These are phyloP conservation scores for Aspergillus hancockii DNA, from an alignment of 495 filamentous ascomycete genomes.

Conservation along the genomic window DNA sequence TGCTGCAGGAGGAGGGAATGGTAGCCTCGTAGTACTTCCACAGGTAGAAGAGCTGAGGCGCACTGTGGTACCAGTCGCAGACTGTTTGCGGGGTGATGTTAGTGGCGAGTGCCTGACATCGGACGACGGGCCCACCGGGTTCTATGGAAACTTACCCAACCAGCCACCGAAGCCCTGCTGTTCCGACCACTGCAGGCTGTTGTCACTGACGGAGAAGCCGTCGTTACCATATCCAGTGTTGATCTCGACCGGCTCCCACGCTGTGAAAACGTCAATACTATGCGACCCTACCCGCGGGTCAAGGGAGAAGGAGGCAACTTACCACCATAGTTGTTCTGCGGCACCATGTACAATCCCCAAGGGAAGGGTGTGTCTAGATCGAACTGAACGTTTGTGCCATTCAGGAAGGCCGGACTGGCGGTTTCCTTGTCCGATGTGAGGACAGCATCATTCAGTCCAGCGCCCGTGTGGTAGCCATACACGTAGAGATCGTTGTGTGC, in stretches of 20 bases:
- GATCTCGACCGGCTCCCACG: conserved; percentile 45
- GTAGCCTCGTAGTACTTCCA: conserved; percentile 27
- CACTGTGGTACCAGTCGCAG: conserved; percentile 57
- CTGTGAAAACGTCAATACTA: conserved; percentile 21
- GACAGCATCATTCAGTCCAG: conserved; percentile 47
- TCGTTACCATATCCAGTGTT: conserved; percentile 37
- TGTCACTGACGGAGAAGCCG: conserved; percentile 42
- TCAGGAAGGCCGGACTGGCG: conserved; percentile 40
- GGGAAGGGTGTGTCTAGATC: conserved; percentile 34
- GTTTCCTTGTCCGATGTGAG: conserved; percentile 28
- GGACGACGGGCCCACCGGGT: neutral
- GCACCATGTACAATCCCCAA: conserved; percentile 38
- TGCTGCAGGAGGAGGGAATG: conserved; percentile 47
- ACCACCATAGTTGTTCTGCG: conserved; percentile 35
- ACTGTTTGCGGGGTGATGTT: conserved; percentile 32
- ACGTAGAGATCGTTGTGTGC: conserved; percentile 47
- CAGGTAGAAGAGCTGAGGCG: conserved; percentile 55
- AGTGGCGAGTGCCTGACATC: conserved; percentile 9
- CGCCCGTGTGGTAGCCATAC: conserved; percentile 51
- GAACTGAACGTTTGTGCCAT: conserved; percentile 42
- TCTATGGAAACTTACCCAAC: conserved; percentile 44
- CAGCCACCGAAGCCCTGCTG: conserved; percentile 49
- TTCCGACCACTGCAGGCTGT: conserved; percentile 39
- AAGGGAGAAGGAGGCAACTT: conserved; percentile 7
- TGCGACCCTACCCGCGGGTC: neutral